Conservation (phyloP, 73 alveolate species). For the Durusdinium trenchii region DNA sequence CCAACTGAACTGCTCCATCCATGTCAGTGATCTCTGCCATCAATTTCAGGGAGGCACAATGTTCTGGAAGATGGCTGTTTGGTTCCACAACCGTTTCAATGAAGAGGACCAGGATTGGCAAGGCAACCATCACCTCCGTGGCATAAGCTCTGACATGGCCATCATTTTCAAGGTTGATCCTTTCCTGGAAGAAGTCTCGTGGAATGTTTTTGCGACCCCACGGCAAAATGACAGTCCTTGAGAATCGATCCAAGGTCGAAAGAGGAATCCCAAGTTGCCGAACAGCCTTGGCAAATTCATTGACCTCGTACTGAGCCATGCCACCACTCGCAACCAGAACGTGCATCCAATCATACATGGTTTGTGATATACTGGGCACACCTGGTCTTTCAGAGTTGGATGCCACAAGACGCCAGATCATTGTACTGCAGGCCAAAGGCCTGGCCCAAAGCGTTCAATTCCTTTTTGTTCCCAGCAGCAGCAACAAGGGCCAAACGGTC, state of each 20-base stretch:
- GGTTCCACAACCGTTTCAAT: not conserved
- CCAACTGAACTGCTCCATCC: not conserved
- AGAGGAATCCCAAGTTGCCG: no score
- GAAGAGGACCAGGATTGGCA: not conserved
- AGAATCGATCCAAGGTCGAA: not conserved
- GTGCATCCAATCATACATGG: not conserved
- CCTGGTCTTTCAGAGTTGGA: not conserved
- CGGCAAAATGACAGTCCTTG: not conserved
- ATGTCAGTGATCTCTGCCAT: not conserved
- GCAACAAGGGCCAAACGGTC: not conserved
- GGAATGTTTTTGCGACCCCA: not conserved
- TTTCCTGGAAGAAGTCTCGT: not conserved
- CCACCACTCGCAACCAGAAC: no score
- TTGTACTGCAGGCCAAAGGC: not conserved
- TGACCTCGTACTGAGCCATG: no score
- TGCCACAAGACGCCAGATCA: not conserved
- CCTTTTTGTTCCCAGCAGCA: not conserved
- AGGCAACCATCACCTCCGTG: not conserved
- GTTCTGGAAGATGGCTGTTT: not conserved
- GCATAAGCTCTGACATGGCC: not conserved
- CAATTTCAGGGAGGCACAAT: not conserved
- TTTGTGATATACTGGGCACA: not conserved
- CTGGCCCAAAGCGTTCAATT: not conserved
- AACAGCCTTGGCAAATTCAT: no score
- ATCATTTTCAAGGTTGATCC: not conserved